Percentiles rank a stretch among this genome's conserved stretches.
These are phyloP conservation scores for Talaromyces sp. DNA, from an alignment of 2,329 filamentous ascomycete genomes.

Conservation along the genomic window DNA sequence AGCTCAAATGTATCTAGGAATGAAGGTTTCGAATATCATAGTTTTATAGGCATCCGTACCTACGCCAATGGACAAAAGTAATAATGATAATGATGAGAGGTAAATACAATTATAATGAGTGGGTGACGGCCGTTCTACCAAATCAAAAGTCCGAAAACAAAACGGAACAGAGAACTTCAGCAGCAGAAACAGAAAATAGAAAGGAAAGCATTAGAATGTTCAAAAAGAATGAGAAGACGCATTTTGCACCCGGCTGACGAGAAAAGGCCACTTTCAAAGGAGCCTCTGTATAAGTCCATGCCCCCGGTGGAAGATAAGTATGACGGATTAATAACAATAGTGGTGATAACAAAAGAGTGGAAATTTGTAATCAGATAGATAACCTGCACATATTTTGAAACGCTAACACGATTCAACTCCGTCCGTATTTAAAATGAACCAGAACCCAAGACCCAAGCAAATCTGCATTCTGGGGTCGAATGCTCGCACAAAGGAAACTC, in stretches of 20 bases:
- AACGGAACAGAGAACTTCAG: not conserved
- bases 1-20: not conserved
- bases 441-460: slow-evolving; percentile 12
- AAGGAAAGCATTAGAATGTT: not conserved
- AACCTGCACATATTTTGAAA: slow-evolving; percentile 12
- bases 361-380: slow-evolving; percentile 10
- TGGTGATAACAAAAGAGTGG: slow-evolving; percentile 12
- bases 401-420: slow-evolving; percentile 14
- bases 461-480: slow-evolving; percentile 6
- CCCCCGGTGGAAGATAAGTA: not conserved
- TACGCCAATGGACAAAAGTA: not conserved
- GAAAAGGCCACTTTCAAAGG: slow-evolving; percentile 1
- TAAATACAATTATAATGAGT: slow-evolving; percentile 14
- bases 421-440: slow-evolving; percentile 13
- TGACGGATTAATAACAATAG: slow-evolving; percentile 14
- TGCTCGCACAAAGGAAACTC: slow-evolving; percentile 25
- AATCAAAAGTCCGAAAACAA: slow-evolving; percentile 3
- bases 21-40: not conserved
- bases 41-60: not conserved
- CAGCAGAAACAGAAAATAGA: not conserved
- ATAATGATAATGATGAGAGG: slow-evolving; percentile 1
- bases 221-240: not conserved
- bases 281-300: not conserved
- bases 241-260: not conserved
- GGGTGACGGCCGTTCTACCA: slow-evolving; percentile 17